phyloP scores from a whole-genome alignment of 2,329 filamentous ascomycete species.

The Calonectria pseudoturangicola region DNA sequence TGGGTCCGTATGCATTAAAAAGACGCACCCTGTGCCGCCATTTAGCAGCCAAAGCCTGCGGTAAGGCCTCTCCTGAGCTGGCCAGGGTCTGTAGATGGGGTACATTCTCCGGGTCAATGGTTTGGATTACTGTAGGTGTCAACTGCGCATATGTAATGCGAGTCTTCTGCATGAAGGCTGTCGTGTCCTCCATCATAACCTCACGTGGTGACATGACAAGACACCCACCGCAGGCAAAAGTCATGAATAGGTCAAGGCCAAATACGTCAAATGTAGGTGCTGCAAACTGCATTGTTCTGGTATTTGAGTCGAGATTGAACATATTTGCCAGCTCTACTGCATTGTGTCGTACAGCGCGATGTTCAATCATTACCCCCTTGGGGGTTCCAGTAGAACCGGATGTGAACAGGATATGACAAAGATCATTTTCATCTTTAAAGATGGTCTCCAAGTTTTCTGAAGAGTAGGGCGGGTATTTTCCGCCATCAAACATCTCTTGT shows the following conservation, averaged over 20 bases:
- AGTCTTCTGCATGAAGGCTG: not conserved
- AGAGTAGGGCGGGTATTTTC: not conserved
- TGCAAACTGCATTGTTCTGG: not conserved
- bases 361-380: constrained; percentile 3
- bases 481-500: not conserved
- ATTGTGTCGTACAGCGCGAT: not conserved
- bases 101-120: not conserved
- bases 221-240: not conserved
- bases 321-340: not conserved
- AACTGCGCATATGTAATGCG: not conserved
- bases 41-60: not conserved
- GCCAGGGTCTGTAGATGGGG: not conserved
- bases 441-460: not conserved
- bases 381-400: not conserved
- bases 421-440: not conserved
- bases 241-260: constrained; percentile 9
- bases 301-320: not conserved
- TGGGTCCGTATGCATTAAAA: constrained; percentile 1
- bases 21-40: not conserved
- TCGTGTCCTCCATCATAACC: constrained; percentile 3
- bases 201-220: not conserved
- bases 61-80: not conserved
- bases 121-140: not conserved
- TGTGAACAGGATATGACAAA: constrained; percentile 1
- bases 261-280: not conserved